A percentile compares a stretch with the other conserved stretches of the same genome.
These are phyloP conservation scores for Sporothrix phasma DNA, from an alignment of 2,329 filamentous ascomycete genomes.

Conservation along the genomic window DNA sequence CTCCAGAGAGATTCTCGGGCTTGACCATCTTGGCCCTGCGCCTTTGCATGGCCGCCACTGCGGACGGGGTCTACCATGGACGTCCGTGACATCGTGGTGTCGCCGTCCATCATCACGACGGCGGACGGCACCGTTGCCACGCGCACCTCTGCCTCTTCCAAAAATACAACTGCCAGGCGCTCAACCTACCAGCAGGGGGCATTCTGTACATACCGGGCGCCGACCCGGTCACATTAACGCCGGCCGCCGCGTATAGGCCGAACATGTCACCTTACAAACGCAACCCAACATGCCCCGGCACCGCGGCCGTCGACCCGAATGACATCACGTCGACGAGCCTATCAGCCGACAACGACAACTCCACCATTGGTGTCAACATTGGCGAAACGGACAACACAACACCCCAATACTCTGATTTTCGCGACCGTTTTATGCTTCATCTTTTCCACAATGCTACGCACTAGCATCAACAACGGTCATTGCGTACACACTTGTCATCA, in stretches of 20 bases:
- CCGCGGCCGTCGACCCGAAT: background rate
- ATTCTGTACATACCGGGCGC: constrained; percentile 41
- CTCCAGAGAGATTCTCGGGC: background rate
- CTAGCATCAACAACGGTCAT: constrained; percentile 85
- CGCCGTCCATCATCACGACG: constrained; percentile 10
- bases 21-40: background rate
- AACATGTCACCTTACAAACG: constrained; percentile 37
- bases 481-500: constrained; percentile 84
- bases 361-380: constrained; percentile 23
- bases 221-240: constrained; percentile 48
- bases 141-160: background rate
- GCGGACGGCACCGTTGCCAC: background rate
- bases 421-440: constrained; percentile 87
- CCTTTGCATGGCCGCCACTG: constrained; percentile 20
- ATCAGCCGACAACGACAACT: constrained; percentile 25
- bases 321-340: constrained; percentile 28
- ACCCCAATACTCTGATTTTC: constrained; percentile 51
- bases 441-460: constrained; percentile 86
- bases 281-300: constrained; percentile 28
- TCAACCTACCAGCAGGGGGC: constrained; percentile 35
- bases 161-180: constrained; percentile 28
- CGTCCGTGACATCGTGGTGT: constrained; percentile 12
- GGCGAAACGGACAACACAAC: constrained; percentile 24
- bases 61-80: constrained; percentile 22
- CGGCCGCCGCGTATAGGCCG: constrained; percentile 51